Base-by-base conservation (phyloP, 495 filamentous ascomycete genomes). In the Letharia columbiana region DNA sequence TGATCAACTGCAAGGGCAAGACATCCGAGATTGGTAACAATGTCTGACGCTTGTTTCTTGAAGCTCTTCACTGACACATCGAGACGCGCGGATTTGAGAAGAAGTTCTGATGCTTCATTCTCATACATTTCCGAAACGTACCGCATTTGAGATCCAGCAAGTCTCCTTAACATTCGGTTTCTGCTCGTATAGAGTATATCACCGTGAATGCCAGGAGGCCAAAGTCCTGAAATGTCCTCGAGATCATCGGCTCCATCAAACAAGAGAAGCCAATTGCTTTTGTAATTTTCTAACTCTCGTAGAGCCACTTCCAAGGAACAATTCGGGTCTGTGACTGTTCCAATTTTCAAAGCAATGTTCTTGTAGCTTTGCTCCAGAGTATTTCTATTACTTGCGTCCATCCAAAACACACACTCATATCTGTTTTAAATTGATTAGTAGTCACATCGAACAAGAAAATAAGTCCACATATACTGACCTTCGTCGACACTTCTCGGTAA, bases 1-100 rank as follows among this genome's bases (percentile, higher is more conserved):
- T 63, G 61, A 41, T 63, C 44, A 35, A 63, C 33, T n/a, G 44
- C 44, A 35, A 63, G 61, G 23, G 44, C n/a, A 31, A 63, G 61
- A 37, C 23, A 52, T n/a, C 20, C 61, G 20, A 63, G 61, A 23
- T 50, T 52, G 11, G 20, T n/a, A 37, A 52, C 42, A 44, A 63
- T 63, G 31, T 41, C 33, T 23, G 41, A 42, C n/a, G 39, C 61
- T 49, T 49, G 20, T 47, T 49, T 47, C 44, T 42, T 49, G 40
- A 44, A n/a, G 61, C 44, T 63, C 39, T 63, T 44, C 37, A 42
- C 44, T 60, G 28, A 60, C 28, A 60, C 20, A 41, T 33, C 28
- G 33, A 60, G 57, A 41, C 57, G 57, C 57, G 57, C 57, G 57
- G 28, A 35, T 35, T 37, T 60, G 33, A 60, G 57, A 37, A 60